Evolutionary conservation across 257 asterid genomes (phyloP).

Genomic region (Solanum etuberosum): DNA sequence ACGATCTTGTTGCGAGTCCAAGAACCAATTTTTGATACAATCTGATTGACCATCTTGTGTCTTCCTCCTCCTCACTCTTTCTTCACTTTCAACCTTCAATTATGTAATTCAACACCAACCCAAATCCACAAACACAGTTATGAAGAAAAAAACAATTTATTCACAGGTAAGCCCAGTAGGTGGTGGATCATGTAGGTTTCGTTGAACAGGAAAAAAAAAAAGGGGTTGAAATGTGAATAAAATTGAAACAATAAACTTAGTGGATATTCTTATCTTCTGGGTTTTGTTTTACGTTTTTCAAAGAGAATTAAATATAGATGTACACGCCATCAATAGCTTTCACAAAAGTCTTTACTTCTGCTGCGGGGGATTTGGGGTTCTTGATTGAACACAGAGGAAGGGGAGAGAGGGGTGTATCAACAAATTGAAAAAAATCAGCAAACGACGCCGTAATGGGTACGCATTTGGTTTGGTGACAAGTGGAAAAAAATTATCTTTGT

Average conservation of each 20-base stretch:
- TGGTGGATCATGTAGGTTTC: neutral
- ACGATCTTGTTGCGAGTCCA: conserved; percentile 51
- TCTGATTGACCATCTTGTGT: conserved; percentile 15
- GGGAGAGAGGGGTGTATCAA: neutral
- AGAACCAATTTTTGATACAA: conserved; percentile 29
- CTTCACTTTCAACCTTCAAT: neutral
- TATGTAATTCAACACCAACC: neutral
- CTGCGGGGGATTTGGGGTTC: neutral
- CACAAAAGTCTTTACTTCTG: neutral
- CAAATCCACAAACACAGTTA: neutral
- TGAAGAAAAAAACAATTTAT: neutral
- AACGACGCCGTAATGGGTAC: neutral
- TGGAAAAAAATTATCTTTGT: neutral
- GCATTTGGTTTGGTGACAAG: neutral
- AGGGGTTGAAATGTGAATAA: neutral
- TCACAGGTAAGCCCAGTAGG: neutral
- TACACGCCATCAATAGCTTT: neutral
- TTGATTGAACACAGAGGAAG: neutral
- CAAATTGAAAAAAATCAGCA: neutral
- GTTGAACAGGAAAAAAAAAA: neutral
- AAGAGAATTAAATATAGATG: neutral
- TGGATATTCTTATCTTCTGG: neutral
- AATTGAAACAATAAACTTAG: neutral
- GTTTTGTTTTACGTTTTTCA: neutral
- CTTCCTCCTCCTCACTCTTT: neutral